A percentile compares a stretch with the other conserved stretches of the same genome.
phyloP scores from a whole-genome alignment of 1,284 basidiomycete species.

The Apiotrichum domesticum region DNA sequence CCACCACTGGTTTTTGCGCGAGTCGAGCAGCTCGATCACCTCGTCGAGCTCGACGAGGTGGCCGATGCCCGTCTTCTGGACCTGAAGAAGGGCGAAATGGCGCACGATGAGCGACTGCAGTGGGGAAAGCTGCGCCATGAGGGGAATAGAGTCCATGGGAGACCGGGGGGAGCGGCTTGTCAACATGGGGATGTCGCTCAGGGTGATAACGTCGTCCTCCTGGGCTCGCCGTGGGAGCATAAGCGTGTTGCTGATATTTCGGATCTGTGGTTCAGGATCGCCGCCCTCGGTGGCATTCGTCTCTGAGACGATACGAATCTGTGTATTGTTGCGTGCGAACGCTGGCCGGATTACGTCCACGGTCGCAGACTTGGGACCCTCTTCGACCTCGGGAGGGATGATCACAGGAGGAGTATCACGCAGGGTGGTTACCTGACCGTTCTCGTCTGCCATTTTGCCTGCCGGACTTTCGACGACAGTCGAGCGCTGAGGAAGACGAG shows the following conservation, averaged over 20 bases:
- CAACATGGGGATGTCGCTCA: constrained; percentile 93
- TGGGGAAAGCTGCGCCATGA: constrained; percentile 75
- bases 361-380: constrained; percentile 18
- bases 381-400: background rate
- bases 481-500: constrained; percentile 83
- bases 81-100: constrained; percentile 77
- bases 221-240: constrained; percentile 53
- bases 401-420: background rate
- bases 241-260: constrained; percentile 52
- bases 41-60: constrained; percentile 87
- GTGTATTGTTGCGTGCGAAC: constrained; percentile 74
- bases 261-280: constrained; percentile 44
- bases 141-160: constrained; percentile 58
- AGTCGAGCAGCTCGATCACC: constrained; percentile 84
- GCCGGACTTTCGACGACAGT: constrained; percentile 95
- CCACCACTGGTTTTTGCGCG: constrained; percentile 93
- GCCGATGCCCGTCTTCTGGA: constrained; percentile 63
- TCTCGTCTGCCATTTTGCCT: constrained; percentile 71
- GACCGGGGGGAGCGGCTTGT: constrained; percentile 50
- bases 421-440: constrained; percentile 47
- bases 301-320: constrained; percentile 75
- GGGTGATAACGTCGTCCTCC: constrained; percentile 50
- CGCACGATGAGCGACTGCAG: constrained; percentile 87
- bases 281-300: constrained; percentile 46
- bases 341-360: constrained; percentile 60